Evolutionary conservation across 345 rosid species (phyloP).

Genomic region (Pistacia atlantica): DNA sequence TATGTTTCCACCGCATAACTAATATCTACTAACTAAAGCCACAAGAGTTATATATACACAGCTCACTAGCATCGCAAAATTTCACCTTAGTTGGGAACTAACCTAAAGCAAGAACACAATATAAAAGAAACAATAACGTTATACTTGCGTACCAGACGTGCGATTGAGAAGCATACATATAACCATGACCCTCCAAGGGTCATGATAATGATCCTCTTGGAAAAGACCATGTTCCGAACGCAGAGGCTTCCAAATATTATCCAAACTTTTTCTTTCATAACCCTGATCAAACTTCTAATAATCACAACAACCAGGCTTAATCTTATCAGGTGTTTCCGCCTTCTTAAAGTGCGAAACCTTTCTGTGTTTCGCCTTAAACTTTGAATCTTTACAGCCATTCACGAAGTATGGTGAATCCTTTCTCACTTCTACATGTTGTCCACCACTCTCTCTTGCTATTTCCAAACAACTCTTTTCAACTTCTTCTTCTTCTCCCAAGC

Average conservation of each 20-base stretch:
- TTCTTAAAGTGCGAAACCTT: constrained; percentile 39
- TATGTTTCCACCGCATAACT: background rate
- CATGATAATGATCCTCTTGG: constrained; percentile 61
- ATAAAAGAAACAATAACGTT: background rate
- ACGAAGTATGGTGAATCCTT: constrained; percentile 38
- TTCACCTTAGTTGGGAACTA: background rate
- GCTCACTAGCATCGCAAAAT: background rate
- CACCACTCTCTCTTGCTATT: background rate
- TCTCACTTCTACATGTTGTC: constrained; percentile 13
- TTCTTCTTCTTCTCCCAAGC: background rate
- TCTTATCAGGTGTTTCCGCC: background rate
- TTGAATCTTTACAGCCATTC: background rate
- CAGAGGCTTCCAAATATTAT: constrained; percentile 64
- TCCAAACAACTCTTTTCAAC: background rate
- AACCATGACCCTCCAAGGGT: constrained; percentile 72
- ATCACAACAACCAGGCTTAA: constrained; percentile 21
- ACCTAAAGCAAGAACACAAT: background rate
- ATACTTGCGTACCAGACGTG: constrained; percentile 63
- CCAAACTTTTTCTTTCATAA: constrained; percentile 42
- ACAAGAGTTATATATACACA: background rate
- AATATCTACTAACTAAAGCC: background rate
- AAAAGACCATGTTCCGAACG: constrained; percentile 47
- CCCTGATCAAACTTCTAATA: constrained; percentile 57
- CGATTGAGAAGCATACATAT: constrained; percentile 77
- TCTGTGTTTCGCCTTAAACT: constrained; percentile 17